Percentiles rank a stretch among this genome's conserved stretches.
Evolutionary conservation across 257 asterid species (phyloP).

Genomic region (Capsicum chinense): DNA sequence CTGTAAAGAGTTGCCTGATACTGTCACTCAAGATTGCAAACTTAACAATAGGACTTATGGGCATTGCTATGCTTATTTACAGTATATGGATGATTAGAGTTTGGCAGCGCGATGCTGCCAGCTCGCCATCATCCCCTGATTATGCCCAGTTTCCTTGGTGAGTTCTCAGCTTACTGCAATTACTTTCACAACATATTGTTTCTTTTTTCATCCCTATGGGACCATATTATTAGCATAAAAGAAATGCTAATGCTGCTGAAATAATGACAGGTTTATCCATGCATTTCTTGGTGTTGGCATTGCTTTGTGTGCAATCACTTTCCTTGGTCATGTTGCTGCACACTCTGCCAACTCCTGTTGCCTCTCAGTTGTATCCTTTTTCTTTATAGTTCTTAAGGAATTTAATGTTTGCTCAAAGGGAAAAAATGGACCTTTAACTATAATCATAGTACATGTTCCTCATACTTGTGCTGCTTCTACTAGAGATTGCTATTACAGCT

Average conservation of each 20-base stretch:
- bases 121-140: slow-evolving; percentile 33
- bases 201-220: too few relatives aligned
- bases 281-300: slow-evolving; percentile 61
- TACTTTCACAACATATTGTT: neutral
- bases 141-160: slow-evolving; percentile 55
- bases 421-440: slow-evolving; percentile 45
- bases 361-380: slow-evolving; percentile 61
- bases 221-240: neutral
- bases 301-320: slow-evolving; percentile 56
- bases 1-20: slow-evolving; percentile 38
- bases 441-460: slow-evolving; percentile 48
- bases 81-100: slow-evolving; percentile 48
- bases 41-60: slow-evolving; percentile 43
- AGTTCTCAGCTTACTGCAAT: neutral
- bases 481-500: slow-evolving; percentile 50
- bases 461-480: slow-evolving; percentile 48
- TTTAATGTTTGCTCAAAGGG: neutral
- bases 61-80: slow-evolving; percentile 47
- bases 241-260: slow-evolving; percentile 6
- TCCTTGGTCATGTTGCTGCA: slow-evolving; percentile 66
- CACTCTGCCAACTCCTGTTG: slow-evolving; percentile 44
- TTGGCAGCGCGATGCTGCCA: slow-evolving; percentile 45
- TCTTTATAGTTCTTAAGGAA: neutral
- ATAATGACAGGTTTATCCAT: slow-evolving; percentile 57
- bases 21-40: slow-evolving; percentile 49